Base-by-base conservation (phyloP, 108 stramenopile genomes). In the Cyclostephanos invisitatus region DNA sequence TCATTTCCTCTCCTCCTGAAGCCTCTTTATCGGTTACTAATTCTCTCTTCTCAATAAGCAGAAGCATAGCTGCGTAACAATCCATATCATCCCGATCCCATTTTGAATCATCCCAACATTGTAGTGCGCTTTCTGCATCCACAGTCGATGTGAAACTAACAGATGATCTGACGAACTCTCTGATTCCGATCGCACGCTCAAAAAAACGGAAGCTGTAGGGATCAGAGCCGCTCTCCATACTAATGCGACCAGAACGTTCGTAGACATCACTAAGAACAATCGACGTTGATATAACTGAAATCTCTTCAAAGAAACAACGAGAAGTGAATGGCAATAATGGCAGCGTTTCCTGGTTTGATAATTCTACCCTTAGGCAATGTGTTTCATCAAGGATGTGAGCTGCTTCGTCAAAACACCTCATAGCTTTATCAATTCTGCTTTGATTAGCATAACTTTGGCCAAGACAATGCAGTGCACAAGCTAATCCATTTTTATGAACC, bases 261-360 rank as follows among this genome's bases (percentile, higher is more conserved):
- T 80, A 69, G 20, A 67, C 48, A 73, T 80, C 72, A 59, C 68
- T 67, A 25, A 80, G 68, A 49, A 73, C 51, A 49, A 68, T 68
- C 24, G 49, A 53, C n/a, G 78, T 73, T 9, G 61, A 35, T 8
- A 73, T n/a, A 4, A 60, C 72, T n/a, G 78, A 64, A 61, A 62
- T 29, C 2, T 73, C 72, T 51, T 80, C 78, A 28, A 38, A 58
- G 36, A 73, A 80, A 46, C 72, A 70, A 22, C 68, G 53, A 17
- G 70, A 64, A 35, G 17, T 29, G 27, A 61, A 64, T 37, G 68
- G 48, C 7, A 80, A 58, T 25, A 58, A 48, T 36, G 44, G 61
- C 7, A 65, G 48, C 0, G 56, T 40, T 56, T 58, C 64, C 49
- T 51, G 54, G 54, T 62, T 44, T 5, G 36, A 44, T 14, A 21